These are phyloP conservation scores for Puccinia novopanici DNA, from an alignment of 1,284 basidiomycete genomes.

Conservation along the genomic window DNA sequence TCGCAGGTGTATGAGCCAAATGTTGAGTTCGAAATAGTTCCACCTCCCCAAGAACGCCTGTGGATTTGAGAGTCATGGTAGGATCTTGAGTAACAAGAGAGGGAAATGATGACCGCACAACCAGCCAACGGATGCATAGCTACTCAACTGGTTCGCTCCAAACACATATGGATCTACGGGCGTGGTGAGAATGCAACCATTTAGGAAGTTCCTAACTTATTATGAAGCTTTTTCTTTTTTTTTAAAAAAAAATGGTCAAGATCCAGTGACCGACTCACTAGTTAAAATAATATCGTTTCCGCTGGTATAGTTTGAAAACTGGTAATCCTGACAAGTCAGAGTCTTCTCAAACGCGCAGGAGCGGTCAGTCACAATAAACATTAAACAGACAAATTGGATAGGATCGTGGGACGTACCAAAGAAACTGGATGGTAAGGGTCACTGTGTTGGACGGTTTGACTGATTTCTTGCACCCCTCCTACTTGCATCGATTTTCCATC, in stretches of 20 bases:
- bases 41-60: background rate
- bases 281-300: slow-evolving; percentile 42
- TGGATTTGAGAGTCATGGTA: too few relatives aligned
- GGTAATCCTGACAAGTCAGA: slow-evolving; percentile 45
- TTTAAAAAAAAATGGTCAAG: background rate
- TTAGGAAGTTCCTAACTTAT: too few relatives aligned
- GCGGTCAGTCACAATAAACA: background rate
- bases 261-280: slow-evolving; percentile 1
- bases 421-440: slow-evolving; percentile 47
- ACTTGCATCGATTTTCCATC: slow-evolving; percentile 14
- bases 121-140: too few relatives aligned
- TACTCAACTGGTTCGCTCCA: slow-evolving; percentile 25
- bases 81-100: too few relatives aligned
- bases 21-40: background rate
- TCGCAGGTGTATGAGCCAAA: slow-evolving; percentile 40
- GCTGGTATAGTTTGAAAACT: slow-evolving; percentile 34
- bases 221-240: background rate
- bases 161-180: slow-evolving; percentile 38
- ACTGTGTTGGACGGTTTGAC: background rate
- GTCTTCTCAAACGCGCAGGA: slow-evolving; percentile 6
- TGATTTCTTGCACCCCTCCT: background rate
- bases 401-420: background rate
- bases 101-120: too few relatives aligned
- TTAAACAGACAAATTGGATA: too few relatives aligned
- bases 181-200: background rate